Conservation (phyloP, 768 basidiomycete species). For the Saitozyma sp. region DNA sequence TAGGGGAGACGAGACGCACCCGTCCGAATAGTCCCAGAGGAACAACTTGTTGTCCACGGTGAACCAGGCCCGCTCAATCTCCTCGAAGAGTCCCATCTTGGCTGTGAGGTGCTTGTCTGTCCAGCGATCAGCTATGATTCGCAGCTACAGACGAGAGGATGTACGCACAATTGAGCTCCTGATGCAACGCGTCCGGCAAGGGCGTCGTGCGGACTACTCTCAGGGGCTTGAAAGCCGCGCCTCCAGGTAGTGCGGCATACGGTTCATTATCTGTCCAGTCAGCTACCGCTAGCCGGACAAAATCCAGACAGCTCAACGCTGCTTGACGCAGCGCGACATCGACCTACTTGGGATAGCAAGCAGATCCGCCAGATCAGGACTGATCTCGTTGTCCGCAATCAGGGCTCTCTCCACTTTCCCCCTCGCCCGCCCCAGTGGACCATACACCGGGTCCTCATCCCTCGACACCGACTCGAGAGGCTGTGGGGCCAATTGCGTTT, state of each 20-base stretch:
- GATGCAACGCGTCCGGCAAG: slow-evolving; percentile 41
- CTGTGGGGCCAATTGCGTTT: slow-evolving; percentile 27
- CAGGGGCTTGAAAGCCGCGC: slow-evolving; percentile 23
- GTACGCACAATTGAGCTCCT: slow-evolving; percentile 41
- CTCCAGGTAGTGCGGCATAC: slow-evolving; percentile 19
- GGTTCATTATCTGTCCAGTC: slow-evolving; percentile 15
- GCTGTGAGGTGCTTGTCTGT: slow-evolving; percentile 42
- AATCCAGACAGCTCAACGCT: neutral
- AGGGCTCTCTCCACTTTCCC: slow-evolving; percentile 34
- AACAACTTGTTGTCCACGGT: slow-evolving; percentile 91
- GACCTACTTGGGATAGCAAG: slow-evolving; percentile 21
- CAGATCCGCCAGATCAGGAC: slow-evolving; percentile 31
- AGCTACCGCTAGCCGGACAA: neutral
- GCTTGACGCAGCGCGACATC: neutral
- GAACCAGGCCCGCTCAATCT: slow-evolving; percentile 93
- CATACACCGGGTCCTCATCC: slow-evolving; percentile 46
- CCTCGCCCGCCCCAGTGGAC: slow-evolving; percentile 37
- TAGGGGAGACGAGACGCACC: slow-evolving; percentile 63
- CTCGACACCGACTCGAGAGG: slow-evolving; percentile 24
- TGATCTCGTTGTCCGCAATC: slow-evolving; percentile 38
- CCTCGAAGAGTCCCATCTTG: slow-evolving; percentile 78
- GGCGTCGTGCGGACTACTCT: slow-evolving; percentile 23
- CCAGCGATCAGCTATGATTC: neutral
- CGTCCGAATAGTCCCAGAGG: slow-evolving; percentile 93
- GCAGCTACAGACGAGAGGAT: neutral